Evolutionary conservation across 257 asterid genomes (phyloP).

Genomic region (Plantago major): DNA sequence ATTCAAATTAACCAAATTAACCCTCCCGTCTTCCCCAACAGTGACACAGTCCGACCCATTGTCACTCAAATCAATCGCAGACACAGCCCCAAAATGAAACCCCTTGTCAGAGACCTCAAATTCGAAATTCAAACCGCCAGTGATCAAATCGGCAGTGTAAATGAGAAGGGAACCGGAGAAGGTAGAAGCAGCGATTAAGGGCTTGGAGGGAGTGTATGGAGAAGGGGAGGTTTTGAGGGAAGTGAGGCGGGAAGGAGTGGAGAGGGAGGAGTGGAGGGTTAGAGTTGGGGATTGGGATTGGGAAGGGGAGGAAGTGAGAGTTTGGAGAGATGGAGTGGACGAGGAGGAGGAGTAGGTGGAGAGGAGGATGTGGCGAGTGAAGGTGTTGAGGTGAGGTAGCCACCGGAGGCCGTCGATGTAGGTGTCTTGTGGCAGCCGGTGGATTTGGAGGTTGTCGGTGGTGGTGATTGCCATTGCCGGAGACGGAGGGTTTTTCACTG

Average conservation of each 20-base stretch:
- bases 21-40: conserved; percentile 86
- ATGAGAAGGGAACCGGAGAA: conserved; percentile 47
- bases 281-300: conserved; percentile 14
- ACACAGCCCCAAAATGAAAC: conserved; percentile 48
- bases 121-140: conserved; percentile 39
- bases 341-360: conserved; percentile 57
- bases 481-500: too few species aligned
- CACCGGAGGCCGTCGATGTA: conserved; percentile 80
- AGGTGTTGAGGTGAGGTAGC: conserved; percentile 76
- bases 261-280: conserved; percentile 38
- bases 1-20: conserved; percentile 45
- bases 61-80: conserved; percentile 65
- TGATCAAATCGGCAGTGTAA: conserved; percentile 45
- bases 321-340: conserved; percentile 53
- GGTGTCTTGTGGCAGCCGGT: conserved; percentile 48
- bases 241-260: conserved; percentile 54
- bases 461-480: too few species aligned
- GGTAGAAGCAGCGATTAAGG: conserved; percentile 65
- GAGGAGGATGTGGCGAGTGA: conserved; percentile 66
- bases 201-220: conserved; percentile 36
- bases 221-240: conserved; percentile 42
- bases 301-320: conserved; percentile 40
- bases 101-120: conserved; percentile 43
- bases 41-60: conserved; percentile 68
- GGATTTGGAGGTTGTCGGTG: conserved; percentile 24